Evolutionary conservation across 768 basidiomycete species (phyloP).

Genomic region (Favolaschia claudopus): DNA sequence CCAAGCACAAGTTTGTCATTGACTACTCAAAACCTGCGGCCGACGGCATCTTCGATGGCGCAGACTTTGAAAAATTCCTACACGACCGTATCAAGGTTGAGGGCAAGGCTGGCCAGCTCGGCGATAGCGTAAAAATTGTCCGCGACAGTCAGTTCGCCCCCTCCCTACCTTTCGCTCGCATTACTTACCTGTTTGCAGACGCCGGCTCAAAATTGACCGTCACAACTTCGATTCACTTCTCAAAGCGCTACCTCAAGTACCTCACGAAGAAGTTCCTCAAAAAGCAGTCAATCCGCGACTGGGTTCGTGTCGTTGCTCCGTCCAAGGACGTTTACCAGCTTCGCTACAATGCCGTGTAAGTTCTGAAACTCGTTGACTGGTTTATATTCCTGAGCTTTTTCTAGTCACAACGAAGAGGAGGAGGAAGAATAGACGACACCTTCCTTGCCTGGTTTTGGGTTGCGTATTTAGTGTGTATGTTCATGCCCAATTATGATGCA

Average conservation of each 20-base stretch:
- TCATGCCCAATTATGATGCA: constrained; percentile 23
- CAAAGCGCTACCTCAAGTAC: constrained; percentile 98
- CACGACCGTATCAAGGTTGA: constrained; percentile 95
- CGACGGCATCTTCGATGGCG: constrained; percentile 66
- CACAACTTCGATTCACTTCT: constrained; percentile 87
- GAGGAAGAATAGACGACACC: constrained; percentile 54
- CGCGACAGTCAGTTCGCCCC: constrained; percentile 74
- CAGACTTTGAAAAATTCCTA: constrained; percentile 83
- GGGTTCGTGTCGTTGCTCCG: constrained; percentile 97
- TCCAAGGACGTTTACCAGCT: constrained; percentile 94
- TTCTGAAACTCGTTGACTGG: constrained; percentile 16
- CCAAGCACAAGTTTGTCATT: constrained; percentile 29
- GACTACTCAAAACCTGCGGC: constrained; percentile 32
- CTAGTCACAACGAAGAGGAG: constrained; percentile 58
- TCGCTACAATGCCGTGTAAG: constrained; percentile 89
- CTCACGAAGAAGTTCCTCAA: constrained; percentile 99
- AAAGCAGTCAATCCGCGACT: constrained; percentile 95
- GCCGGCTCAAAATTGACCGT: constrained; percentile 86
- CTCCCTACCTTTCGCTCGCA: not conserved
- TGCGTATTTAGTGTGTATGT: constrained; percentile 14
- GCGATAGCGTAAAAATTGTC: constrained; percentile 85
- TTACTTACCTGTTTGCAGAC: constrained; percentile 11
- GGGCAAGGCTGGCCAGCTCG: constrained; percentile 90
- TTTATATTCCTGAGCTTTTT: constrained; percentile 15
- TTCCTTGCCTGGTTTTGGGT: constrained; percentile 2